Evolutionary conservation across 2,329 filamentous ascomycete genomes (phyloP), one percentile per base, ranked within the genome.

Genomic region (Fusarium sacchari): DNA sequence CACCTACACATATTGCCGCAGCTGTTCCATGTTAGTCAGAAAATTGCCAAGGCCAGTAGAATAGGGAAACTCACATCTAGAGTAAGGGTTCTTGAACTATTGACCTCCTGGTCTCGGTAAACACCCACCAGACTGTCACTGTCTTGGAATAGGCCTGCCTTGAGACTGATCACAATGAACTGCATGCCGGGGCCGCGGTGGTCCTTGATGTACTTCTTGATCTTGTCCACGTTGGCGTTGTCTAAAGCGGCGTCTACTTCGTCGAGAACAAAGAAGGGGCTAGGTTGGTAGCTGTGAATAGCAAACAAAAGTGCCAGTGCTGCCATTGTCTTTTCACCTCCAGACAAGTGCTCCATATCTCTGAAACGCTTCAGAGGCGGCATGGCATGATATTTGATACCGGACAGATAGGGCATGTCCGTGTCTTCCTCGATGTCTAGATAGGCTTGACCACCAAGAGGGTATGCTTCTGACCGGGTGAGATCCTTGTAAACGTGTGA

Each of bases 381-480:
- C 95, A 98, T 99, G 71, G 96, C 97, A 81, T 98, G 95, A 83
- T 99, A 99, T 80, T 97, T 98, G 83, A 99, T 95, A 37, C 96
- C 96, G 44, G 94, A 94, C 8, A 98, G 89, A 82, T 98, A 99
- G 2, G 96, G 96, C 79, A 97, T 96, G 73, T 97, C 95, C n/a
- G 92, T 94, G 81, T 99, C 96, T 81, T 97, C 95, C 81, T 92
- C 90, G 66, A 97, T 95, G 79, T 98, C 95, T 53, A 99, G 91
- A 80, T 97, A 97, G 3, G 90, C 90, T 81, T 91, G 89, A 14
- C 96, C 96, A 77, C 96, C 96, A n/a, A 98, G 88, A 1, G 96
- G 95, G 81, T 97, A 97, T n/a, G 93, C 92, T 39, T 93, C 89
- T 44, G 93, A 96, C 66, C 95, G 92, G 30, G 96, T 99, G 53